phyloP scores from a whole-genome alignment of 768 basidiomycete genomes.

The Rhodotorula diobovata region DNA sequence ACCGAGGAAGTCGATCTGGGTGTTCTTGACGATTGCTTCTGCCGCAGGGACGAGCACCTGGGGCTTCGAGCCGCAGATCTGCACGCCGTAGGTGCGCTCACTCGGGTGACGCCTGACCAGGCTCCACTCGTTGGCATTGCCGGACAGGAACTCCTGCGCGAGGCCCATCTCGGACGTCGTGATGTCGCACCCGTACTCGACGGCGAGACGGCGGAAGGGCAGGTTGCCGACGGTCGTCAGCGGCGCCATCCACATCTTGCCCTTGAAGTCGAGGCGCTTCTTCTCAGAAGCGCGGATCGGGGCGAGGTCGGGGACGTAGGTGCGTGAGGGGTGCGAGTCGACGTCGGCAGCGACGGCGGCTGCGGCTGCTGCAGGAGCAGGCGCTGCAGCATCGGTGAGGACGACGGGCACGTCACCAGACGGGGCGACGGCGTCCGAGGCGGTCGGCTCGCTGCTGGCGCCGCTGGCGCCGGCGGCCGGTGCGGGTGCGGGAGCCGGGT shows the following conservation, averaged over 20 bases:
- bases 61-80: slow-evolving; percentile 85
- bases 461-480: background rate
- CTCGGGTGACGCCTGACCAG: slow-evolving; percentile 81
- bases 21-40: slow-evolving; percentile 70
- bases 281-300: slow-evolving; percentile 73
- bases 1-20: slow-evolving; percentile 49
- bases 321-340: slow-evolving; percentile 38
- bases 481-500: background rate
- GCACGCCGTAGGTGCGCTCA: slow-evolving; percentile 82
- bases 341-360: background rate
- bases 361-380: no score
- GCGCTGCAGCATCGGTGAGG: background rate
- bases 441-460: background rate
- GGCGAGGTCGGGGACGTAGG: slow-evolving; percentile 58
- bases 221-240: slow-evolving; percentile 93
- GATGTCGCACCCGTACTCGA: slow-evolving; percentile 81
- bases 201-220: slow-evolving; percentile 90
- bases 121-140: slow-evolving; percentile 92
- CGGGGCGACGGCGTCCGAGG: background rate
- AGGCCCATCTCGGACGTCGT: slow-evolving; percentile 91
- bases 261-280: slow-evolving; percentile 75
- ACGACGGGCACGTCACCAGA: background rate
- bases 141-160: slow-evolving; percentile 79
- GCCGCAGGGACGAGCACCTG: slow-evolving; percentile 68
- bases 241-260: slow-evolving; percentile 78